Conservation (phyloP, 768 basidiomycete genomes). For the Cystofilobasidium bisporidii region DNA sequence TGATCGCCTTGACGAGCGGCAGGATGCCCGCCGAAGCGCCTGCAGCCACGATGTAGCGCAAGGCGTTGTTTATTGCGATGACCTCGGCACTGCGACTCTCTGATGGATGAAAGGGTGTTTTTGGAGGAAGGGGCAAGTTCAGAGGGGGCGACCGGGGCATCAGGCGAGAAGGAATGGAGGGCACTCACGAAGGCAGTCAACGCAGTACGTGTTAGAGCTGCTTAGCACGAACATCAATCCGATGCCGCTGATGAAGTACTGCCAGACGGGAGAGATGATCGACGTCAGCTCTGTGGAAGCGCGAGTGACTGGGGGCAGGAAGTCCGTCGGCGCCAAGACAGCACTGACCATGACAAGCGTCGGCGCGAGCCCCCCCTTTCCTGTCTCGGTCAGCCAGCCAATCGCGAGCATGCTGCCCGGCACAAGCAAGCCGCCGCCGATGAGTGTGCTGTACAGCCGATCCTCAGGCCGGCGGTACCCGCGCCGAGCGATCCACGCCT, state of each 20-base stretch:
- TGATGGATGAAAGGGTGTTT: not conserved
- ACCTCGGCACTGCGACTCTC: constrained; percentile 22
- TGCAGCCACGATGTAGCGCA: constrained; percentile 39
- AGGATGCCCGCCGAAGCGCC: constrained; percentile 38
- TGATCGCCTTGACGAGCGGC: constrained; percentile 39
- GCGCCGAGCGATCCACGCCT: constrained; percentile 35
- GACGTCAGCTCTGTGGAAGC: not conserved
- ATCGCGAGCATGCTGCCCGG: constrained; percentile 31
- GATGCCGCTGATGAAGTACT: constrained; percentile 32
- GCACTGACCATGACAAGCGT: constrained; percentile 32
- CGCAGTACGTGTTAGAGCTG: constrained; percentile 37
- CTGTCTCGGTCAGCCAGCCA: constrained; percentile 27
- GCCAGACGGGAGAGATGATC: not conserved
- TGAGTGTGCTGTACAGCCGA: constrained; percentile 35
- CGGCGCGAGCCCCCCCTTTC: constrained; percentile 35
- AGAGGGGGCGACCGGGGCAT: not conserved
- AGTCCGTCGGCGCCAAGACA: not conserved
- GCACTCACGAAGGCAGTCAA: constrained; percentile 33
- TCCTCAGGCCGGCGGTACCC: constrained; percentile 41
- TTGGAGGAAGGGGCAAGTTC: no score
- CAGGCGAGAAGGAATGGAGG: not conserved
- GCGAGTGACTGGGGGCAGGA: not conserved
- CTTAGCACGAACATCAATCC: constrained; percentile 36
- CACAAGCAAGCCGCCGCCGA: constrained; percentile 35
- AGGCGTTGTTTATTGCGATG: constrained; percentile 39